Conservation (phyloP, 306 rosid species). For the Gillenia trifoliata region DNA sequence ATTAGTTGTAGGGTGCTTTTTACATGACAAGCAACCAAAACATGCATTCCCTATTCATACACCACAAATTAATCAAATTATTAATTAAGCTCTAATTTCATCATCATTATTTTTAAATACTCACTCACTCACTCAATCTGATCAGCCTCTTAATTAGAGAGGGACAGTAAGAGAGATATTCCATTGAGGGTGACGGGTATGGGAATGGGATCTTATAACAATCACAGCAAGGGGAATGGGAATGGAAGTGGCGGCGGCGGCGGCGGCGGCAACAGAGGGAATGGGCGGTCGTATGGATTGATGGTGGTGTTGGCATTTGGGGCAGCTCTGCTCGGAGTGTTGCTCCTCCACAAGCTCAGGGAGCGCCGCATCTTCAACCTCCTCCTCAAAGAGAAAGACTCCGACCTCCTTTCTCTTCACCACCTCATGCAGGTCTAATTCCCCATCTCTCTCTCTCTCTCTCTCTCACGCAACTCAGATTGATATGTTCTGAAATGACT, state of each 20-base stretch:
- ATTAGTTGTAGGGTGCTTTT: slow-evolving; percentile 47
- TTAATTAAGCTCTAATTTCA: too few relatives aligned
- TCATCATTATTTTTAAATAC: too few relatives aligned
- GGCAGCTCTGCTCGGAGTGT: slow-evolving; percentile 71
- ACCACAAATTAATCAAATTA: neutral
- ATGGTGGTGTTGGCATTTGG: slow-evolving; percentile 68
- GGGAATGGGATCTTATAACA: slow-evolving; percentile 21
- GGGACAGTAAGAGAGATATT: neutral
- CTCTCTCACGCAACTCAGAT: slow-evolving; percentile 7
- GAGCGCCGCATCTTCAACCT: slow-evolving; percentile 73
- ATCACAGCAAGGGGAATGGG: slow-evolving; percentile 27
- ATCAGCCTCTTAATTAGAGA: neutral
- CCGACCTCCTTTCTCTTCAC: slow-evolving; percentile 51
- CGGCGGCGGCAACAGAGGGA: slow-evolving; percentile 33
- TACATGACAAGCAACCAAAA: slow-evolving; percentile 69
- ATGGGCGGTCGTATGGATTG: slow-evolving; percentile 44
- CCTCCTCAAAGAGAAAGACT: slow-evolving; percentile 58
- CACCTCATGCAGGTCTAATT: slow-evolving; percentile 56
- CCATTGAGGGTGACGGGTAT: neutral
- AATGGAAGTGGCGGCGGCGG: slow-evolving; percentile 1
- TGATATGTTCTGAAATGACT: too few relatives aligned
- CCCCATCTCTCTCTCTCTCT: neutral
- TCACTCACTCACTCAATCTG: too few relatives aligned
- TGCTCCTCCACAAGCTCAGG: slow-evolving; percentile 77
- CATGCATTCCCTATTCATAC: too few relatives aligned